Evolutionary conservation across 768 basidiomycete genomes (phyloP).

Genomic region (Hypsizygus marmoreus): DNA sequence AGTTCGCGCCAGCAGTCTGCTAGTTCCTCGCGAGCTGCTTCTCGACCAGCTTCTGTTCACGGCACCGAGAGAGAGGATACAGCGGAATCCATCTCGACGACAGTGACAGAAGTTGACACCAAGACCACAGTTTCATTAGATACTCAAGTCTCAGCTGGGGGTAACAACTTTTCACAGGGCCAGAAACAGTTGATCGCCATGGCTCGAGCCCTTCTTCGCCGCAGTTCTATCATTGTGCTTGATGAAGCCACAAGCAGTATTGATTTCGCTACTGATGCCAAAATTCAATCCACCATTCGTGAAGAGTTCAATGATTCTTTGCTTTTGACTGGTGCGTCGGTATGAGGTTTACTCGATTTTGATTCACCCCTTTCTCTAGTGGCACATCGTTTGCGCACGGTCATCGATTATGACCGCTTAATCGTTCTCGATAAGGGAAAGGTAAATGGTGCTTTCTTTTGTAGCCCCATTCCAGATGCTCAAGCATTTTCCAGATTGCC

Average conservation of each 20-base stretch:
- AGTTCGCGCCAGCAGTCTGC: slow-evolving; percentile 52
- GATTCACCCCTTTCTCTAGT: slow-evolving; percentile 36
- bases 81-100: slow-evolving; percentile 41
- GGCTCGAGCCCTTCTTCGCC: slow-evolving; percentile 76
- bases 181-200: slow-evolving; percentile 88
- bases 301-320: slow-evolving; percentile 80
- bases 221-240: slow-evolving; percentile 72
- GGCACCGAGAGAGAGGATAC: slow-evolving; percentile 40
- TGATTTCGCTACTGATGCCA: slow-evolving; percentile 85
- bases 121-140: slow-evolving; percentile 66
- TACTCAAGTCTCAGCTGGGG: slow-evolving; percentile 82
- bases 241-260: slow-evolving; percentile 89
- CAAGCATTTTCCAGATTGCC: slow-evolving; percentile 37
- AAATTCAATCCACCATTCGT: slow-evolving; percentile 87
- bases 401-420: slow-evolving; percentile 80
- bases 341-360: neutral
- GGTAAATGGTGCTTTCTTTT: slow-evolving; percentile 26
- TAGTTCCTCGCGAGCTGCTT: slow-evolving; percentile 46
- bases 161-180: slow-evolving; percentile 90
- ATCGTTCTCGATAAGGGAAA: slow-evolving; percentile 77
- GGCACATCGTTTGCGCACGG: slow-evolving; percentile 73
- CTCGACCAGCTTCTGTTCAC: slow-evolving; percentile 43
- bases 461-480: neutral
- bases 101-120: slow-evolving; percentile 55
- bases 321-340: slow-evolving; percentile 63